Percentiles rank a stretch among this genome's conserved stretches.
These are phyloP conservation scores for Metschnikowia borealis DNA, from an alignment of 805 yeast genomes.

Conservation along the genomic window DNA sequence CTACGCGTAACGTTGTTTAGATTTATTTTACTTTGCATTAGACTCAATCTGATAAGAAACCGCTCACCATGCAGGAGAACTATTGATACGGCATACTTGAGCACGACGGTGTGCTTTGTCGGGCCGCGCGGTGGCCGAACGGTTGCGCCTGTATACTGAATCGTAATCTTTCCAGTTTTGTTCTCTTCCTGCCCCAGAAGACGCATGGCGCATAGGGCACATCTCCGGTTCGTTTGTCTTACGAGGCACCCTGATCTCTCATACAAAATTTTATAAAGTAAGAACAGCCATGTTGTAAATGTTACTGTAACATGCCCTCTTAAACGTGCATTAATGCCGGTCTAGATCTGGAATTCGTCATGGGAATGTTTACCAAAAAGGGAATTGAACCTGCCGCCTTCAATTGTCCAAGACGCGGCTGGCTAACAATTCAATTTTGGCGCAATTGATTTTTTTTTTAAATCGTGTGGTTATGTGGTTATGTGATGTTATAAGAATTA, in stretches of 20 bases:
- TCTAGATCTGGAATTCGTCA: neutral
- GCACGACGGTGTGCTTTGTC: neutral
- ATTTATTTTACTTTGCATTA: slow-evolving; percentile 32
- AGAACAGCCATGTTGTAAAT: neutral
- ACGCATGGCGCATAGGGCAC: neutral
- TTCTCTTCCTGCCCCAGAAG: neutral
- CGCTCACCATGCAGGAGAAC: neutral
- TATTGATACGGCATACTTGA: neutral
- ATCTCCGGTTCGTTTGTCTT: neutral
- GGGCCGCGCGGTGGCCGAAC: neutral
- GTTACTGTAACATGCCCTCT: neutral
- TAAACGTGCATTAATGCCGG: neutral
- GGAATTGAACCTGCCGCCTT: neutral
- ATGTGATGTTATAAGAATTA: neutral
- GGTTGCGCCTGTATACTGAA: neutral
- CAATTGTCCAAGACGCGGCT: neutral
- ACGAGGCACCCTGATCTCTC: neutral
- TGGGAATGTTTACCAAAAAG: neutral
- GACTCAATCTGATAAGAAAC: slow-evolving; percentile 14
- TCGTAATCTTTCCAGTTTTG: neutral
- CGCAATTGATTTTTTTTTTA: neutral
- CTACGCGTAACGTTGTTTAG: slow-evolving; percentile 30
- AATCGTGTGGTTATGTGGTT: neutral
- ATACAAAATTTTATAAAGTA: neutral
- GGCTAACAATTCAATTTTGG: neutral